Conservation (phyloP, 805 yeast genomes). For the Metschnikowia baotianmanensis region DNA sequence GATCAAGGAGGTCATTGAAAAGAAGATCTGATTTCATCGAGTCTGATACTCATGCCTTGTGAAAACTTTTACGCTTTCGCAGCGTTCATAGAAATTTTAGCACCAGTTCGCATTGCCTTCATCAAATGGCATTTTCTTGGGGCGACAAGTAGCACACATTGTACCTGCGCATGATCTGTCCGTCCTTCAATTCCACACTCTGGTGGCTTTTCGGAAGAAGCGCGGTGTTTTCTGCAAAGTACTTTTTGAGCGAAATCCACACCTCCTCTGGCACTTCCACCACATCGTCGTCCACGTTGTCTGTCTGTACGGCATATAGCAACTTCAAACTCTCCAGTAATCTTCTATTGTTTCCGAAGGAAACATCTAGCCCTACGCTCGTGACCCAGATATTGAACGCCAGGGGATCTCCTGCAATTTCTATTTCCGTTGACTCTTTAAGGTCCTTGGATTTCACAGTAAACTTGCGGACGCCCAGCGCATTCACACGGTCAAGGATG, state of each 20-base stretch:
- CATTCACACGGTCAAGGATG: constrained; percentile 37
- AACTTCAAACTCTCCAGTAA: constrained; percentile 30
- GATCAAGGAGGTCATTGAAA: constrained; percentile 33
- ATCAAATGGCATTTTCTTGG: neutral
- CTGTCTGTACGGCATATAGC: constrained; percentile 20
- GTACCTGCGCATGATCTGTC: constrained; percentile 16
- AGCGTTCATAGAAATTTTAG: too few species aligned
- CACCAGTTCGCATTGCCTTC: too few species aligned
- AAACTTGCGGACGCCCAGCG: constrained; percentile 37
- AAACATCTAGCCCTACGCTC: constrained; percentile 32
- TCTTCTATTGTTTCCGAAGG: constrained; percentile 15
- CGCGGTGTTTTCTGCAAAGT: constrained; percentile 9
- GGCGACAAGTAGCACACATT: constrained; percentile 26
- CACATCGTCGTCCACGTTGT: constrained; percentile 13
- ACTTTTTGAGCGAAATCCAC: constrained; percentile 7
- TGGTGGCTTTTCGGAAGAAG: constrained; percentile 8
- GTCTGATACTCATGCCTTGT: neutral
- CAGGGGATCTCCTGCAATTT: too few species aligned
- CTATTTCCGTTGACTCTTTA: too few species aligned
- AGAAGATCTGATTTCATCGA: neutral
- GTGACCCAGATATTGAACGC: constrained; percentile 35
- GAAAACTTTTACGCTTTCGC: neutral
- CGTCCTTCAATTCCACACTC: constrained; percentile 11
- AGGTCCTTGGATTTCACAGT: constrained; percentile 16
- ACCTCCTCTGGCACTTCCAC: constrained; percentile 13